Base-by-base conservation (phyloP, 2,329 filamentous ascomycete species). In the Pseudomassariella vexata region DNA sequence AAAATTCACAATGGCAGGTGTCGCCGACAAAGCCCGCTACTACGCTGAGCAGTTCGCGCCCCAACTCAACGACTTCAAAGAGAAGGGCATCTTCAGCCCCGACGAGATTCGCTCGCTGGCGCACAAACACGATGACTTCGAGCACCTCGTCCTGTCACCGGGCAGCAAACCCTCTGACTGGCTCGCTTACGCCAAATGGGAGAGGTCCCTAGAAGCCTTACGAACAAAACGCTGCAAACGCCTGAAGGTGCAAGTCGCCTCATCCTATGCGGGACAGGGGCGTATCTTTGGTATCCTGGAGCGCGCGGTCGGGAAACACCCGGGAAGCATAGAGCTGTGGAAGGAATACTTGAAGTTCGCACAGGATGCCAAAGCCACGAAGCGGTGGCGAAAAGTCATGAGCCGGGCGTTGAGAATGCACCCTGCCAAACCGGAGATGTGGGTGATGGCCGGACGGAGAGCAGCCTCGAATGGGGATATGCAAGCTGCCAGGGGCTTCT, bases 21-120 rank as follows among this genome's bases (percentile, higher is more conserved):
- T 92, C 37, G 82, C 85, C 42, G 92, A 96, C 53, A 96, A 95
- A 63, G 92, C 90, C 35, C 85, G 90, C 37, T 96, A 90, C 63
- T 95, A 85, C 60, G 75, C 96, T 43, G 92, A 98, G 66, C 83
- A 90, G 47, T 83, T 85, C 3, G 85, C 95, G 25, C 87, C 89
- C 11, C 89, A 96, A 59, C 74, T 98, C 36, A 86, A 88, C 41
- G 88, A 95, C 50, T 94, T 87, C 59, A 85, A 94, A 60, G 77
- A 85, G 44, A 95, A 95, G 59, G 82, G 86, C 48, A 84, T 98
- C 47, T 98, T 98, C 63, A 77, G 73, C 15, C 48, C 92, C 79
- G 85, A 94, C 45, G 90, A 98, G 59, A 95, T 98, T 55, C 76
- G 78, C 40, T 82, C 82, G 27, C 88, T 98, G 44, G 82, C 94